Base-by-base conservation (phyloP, 1,284 basidiomycete species). In the Coniophora puteana region DNA sequence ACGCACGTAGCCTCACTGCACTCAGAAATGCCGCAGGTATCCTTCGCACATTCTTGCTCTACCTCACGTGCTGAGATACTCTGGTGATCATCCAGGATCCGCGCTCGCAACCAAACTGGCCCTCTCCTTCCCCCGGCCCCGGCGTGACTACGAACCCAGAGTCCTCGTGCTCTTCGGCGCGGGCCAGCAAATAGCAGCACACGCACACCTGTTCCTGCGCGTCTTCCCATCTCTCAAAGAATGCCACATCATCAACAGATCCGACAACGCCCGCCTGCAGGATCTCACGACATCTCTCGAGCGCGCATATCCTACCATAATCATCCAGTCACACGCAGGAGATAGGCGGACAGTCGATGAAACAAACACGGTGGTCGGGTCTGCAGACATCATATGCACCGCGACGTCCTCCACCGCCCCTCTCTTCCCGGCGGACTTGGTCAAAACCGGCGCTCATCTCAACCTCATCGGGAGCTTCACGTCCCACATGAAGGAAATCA, bases 381-480 rank as follows among this genome's bases (percentile, higher is more conserved):
- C 41, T 0, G 78, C 80, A 2, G 63, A 80, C 33, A 67, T 88
- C 29, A 74, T 89, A 30, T 73, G 83, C 41, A 84, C 85, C n/a
- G 86, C 88, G 1, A 94, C 91, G 0, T 77, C 88, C 0, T 83
- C 89, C 6, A 78, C 73, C 0, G 50, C 46, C 4, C 80, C 91
- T 0, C 74, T 93, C 6, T 92, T 93, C 54, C 72, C 77, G 2
- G 74, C 79, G 0, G 54, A 65, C 0, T 81, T 74, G 70, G 75
- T 87, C 12, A 67, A 70, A 7, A 53, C 71, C 0, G 81, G 83
- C 0, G 72, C 86, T 0, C 86, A 90, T 51, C 52, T 93, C 29
- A 79, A 89, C 45, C 66, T 93, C 3, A 77, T 92, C 24, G 89
- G 91, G n/a, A 89, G 85, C 41, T 93, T 89, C 56, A 92, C 74